Conservation (phyloP, 352 stramenopile species). For the Blastocystis hominis region DNA sequence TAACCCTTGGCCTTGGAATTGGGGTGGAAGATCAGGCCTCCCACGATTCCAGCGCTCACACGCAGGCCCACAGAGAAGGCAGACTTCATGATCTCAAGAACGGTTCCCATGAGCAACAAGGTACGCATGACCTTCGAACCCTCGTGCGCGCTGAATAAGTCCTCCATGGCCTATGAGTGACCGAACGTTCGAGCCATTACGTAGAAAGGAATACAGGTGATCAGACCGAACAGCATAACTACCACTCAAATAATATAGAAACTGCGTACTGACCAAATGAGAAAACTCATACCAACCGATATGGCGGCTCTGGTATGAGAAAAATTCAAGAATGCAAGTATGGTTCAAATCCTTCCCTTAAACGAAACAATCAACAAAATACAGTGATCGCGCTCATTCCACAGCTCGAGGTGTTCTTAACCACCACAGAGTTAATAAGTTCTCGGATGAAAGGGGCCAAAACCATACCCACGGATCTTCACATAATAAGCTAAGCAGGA, state of each 20-base stretch:
- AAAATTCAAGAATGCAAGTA: background rate
- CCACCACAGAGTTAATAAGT: background rate
- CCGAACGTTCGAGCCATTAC: background rate
- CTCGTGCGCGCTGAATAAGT: slow-evolving; percentile 34
- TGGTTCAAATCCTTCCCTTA: background rate
- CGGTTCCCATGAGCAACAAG: background rate
- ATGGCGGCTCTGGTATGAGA: background rate
- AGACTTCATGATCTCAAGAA: slow-evolving; percentile 44
- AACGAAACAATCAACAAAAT: background rate
- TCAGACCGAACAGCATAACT: slow-evolving; percentile 47
- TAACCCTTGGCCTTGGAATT: background rate
- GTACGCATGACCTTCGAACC: slow-evolving; percentile 5
- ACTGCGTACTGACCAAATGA: background rate
- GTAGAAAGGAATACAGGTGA: slow-evolving; percentile 43
- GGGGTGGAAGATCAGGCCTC: background rate
- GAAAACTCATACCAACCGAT: slow-evolving; percentile 12
- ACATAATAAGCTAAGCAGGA: background rate
- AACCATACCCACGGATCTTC: slow-evolving; percentile 24
- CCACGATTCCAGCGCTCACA: background rate
- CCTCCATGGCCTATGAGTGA: slow-evolving; percentile 44
- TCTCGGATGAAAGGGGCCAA: slow-evolving; percentile 12
- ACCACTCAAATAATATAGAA: background rate
- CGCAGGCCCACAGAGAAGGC: slow-evolving; percentile 20
- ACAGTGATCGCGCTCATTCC: background rate
- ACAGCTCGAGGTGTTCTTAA: background rate